These are phyloP conservation scores for Volvariella volvacea DNA, from an alignment of 1,284 basidiomycete species.

Conservation along the genomic window DNA sequence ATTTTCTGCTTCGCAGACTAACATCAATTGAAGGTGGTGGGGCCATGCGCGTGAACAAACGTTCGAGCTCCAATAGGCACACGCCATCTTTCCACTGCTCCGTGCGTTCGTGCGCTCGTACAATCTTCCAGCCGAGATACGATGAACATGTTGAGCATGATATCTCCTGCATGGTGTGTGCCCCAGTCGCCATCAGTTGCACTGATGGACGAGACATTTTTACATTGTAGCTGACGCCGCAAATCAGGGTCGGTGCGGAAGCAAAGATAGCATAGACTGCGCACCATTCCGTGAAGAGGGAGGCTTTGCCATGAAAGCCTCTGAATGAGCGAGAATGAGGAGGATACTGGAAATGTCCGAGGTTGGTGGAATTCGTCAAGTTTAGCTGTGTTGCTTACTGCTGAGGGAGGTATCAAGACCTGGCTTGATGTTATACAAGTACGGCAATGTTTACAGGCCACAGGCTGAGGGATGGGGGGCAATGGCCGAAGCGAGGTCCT, in stretches of 20 bases:
- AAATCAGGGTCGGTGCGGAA: not conserved
- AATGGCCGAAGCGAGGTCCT: conserved; percentile 28
- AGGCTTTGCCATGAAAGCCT: conserved; percentile 43
- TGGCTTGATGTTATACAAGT: conserved; percentile 37
- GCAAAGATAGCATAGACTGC: conserved; percentile 12
- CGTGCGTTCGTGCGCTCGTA: conserved; percentile 46
- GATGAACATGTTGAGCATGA: conserved; percentile 39
- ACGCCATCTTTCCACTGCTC: conserved; percentile 61
- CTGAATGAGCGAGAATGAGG: conserved; percentile 35
- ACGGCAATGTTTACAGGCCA: conserved; percentile 37
- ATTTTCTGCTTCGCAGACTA: no score
- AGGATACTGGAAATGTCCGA: conserved; percentile 26
- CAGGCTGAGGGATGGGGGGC: conserved; percentile 31
- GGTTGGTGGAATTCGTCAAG: not conserved
- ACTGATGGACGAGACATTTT: conserved; percentile 30
- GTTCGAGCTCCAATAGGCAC: conserved; percentile 50
- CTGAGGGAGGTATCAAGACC: conserved; percentile 31
- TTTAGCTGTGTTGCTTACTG: conserved; percentile 24
- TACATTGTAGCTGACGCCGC: conserved; percentile 31
- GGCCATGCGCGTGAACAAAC: conserved; percentile 16
- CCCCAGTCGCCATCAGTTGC: conserved; percentile 56
- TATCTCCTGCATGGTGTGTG: conserved; percentile 54
- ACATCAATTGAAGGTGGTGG: not conserved
- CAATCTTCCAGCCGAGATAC: conserved; percentile 59
- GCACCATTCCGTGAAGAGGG: conserved; percentile 44